These are phyloP conservation scores for Vanrija sp. DNA, from an alignment of 1,284 basidiomycete species.

Conservation along the genomic window DNA sequence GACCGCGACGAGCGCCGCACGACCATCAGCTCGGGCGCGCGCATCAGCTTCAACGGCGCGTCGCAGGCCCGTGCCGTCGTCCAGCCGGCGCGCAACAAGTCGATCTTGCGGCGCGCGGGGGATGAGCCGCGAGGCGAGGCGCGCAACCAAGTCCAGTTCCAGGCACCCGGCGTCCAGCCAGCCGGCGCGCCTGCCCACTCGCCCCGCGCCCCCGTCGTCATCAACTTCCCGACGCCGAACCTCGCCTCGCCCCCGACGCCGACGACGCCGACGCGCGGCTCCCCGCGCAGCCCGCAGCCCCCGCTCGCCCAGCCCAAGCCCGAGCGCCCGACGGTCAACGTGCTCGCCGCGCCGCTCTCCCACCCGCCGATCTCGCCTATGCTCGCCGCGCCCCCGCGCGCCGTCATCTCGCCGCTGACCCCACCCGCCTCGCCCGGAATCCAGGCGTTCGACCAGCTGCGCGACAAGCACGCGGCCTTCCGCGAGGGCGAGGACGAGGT, in stretches of 20 bases:
- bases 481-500: conserved; percentile 40
- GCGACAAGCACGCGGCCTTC: conserved; percentile 42
- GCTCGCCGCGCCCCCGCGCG: conserved; percentile 33
- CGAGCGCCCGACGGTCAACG: background rate
- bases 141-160: background rate
- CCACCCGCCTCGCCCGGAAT: conserved; percentile 11
- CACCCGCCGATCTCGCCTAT: conserved; percentile 16
- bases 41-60: background rate
- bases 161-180: background rate
- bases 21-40: background rate
- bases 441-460: conserved; percentile 26
- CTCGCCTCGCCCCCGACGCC: background rate
- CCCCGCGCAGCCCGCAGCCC: background rate
- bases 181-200: background rate
- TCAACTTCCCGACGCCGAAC: conserved; percentile 7
- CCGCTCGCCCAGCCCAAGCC: background rate
- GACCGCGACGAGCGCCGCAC: background rate
- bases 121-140: background rate
- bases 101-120: background rate
- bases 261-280: background rate
- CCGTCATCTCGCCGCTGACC: conserved; percentile 16
- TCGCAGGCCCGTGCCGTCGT: too few species aligned
- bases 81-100: too few species aligned
- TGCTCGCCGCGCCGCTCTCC: background rate
- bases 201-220: background rate